Conservation (phyloP, 257 asterid species). For the Pogostemon cablin region DNA sequence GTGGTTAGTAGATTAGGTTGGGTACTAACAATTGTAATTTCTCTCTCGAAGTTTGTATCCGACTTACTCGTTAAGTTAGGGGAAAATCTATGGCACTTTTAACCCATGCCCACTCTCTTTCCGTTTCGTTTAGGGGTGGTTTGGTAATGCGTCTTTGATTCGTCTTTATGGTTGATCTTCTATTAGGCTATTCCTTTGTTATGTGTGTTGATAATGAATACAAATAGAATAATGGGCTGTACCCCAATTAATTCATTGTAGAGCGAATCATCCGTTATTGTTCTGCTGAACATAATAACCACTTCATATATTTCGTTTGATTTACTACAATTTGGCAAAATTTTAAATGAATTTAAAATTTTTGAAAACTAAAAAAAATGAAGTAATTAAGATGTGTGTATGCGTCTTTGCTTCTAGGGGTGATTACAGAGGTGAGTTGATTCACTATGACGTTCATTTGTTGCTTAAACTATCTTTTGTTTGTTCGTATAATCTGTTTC, state of each 20-base stretch:
- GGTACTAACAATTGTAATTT: conserved; percentile 40
- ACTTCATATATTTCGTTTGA: no score
- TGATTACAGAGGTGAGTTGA: conserved; percentile 19
- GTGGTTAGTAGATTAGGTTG: conserved; percentile 38
- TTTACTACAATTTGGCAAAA: no score
- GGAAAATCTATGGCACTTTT: background rate
- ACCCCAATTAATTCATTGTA: background rate
- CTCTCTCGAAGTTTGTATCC: conserved; percentile 23
- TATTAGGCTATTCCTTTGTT: no score
- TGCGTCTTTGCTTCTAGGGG: background rate
- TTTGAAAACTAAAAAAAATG: no score
- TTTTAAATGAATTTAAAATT: no score
- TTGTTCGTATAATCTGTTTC: conserved; percentile 5
- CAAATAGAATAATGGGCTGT: conserved; percentile 18
- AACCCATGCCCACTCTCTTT: background rate
- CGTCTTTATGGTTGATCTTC: no score
- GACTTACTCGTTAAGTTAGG: conserved; percentile 11
- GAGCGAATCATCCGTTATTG: no score
- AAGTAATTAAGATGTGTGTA: no score
- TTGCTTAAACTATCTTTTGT: background rate
- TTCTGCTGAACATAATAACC: no score
- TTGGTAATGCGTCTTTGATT: no score
- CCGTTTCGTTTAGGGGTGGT: no score
- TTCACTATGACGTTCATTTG: background rate
- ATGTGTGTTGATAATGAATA: no score